These are phyloP conservation scores for Cytidiella melzeri DNA, from an alignment of 768 basidiomycete genomes.

Conservation along the genomic window DNA sequence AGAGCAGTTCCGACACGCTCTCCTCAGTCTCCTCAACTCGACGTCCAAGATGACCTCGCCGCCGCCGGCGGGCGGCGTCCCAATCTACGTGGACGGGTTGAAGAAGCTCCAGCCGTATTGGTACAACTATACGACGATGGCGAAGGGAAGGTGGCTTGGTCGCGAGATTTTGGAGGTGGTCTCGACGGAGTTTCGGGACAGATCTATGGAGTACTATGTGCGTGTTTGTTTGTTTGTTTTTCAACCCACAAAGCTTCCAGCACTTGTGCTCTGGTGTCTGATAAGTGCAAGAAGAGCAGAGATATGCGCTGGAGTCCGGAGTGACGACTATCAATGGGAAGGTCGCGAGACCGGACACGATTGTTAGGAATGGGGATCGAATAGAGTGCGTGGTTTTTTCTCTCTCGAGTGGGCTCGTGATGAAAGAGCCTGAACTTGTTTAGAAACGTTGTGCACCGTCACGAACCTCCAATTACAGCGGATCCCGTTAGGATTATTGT, in stretches of 20 bases:
- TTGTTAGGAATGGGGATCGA: constrained; percentile 82
- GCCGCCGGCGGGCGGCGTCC: neutral
- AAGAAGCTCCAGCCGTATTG: constrained; percentile 86
- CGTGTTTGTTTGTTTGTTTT: constrained; percentile 27
- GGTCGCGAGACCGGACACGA: constrained; percentile 69
- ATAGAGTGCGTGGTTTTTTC: constrained; percentile 60
- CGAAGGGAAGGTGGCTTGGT: constrained; percentile 86
- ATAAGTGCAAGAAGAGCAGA: constrained; percentile 27
- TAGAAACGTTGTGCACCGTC: constrained; percentile 92
- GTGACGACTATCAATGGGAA: constrained; percentile 95
- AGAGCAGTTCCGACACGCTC: constrained; percentile 51
- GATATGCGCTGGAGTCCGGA: constrained; percentile 79
- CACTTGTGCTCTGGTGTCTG: neutral
- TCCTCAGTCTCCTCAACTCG: constrained; percentile 42
- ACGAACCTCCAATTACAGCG: constrained; percentile 91
- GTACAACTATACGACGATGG: constrained; percentile 91
- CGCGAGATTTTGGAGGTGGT: constrained; percentile 87
- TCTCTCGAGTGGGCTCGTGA: constrained; percentile 1
- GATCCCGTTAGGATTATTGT: constrained; percentile 75
- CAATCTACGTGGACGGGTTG: constrained; percentile 23
- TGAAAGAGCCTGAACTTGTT: neutral
- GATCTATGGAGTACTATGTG: constrained; percentile 95
- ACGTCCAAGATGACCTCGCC: neutral
- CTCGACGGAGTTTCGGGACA: constrained; percentile 89
- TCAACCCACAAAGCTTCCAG: neutral